Percentiles rank a stretch among this genome's conserved stretches.
These are phyloP conservation scores for Cladophialophora carrionii DNA, from an alignment of 2,329 filamentous ascomycete genomes.

Conservation along the genomic window DNA sequence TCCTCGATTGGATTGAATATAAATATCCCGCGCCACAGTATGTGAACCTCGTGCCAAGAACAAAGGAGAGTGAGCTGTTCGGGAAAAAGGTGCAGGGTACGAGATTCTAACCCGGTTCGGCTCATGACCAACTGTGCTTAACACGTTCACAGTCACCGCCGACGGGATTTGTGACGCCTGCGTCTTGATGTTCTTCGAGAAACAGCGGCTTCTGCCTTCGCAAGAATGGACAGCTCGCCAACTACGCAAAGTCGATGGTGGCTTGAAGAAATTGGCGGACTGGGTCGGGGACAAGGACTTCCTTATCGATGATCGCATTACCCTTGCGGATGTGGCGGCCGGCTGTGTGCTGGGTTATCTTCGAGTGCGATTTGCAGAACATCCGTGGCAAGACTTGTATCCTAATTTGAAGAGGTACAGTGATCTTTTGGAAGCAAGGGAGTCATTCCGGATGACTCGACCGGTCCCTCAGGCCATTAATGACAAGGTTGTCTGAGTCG, in stretches of 20 bases:
- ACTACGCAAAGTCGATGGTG: background rate
- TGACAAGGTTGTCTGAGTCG: background rate
- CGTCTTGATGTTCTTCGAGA: conserved; percentile 1
- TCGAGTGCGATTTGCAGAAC: background rate
- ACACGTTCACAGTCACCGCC: background rate
- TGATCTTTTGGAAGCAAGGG: background rate
- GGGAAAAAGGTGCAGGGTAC: background rate
- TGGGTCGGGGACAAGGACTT: background rate
- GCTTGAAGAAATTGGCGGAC: background rate
- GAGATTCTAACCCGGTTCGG: background rate
- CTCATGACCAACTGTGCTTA: background rate
- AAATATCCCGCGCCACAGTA: background rate
- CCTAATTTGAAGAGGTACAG: background rate
- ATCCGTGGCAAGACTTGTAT: background rate
- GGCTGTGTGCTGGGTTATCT: background rate
- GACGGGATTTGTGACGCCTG: background rate
- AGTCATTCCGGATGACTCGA: background rate
- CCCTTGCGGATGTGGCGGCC: background rate
- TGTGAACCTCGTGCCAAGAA: background rate
- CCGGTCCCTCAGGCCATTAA: background rate
- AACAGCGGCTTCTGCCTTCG: background rate
- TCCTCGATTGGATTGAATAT: background rate
- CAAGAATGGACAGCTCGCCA: background rate
- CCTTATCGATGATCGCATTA: background rate
- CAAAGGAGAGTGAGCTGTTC: background rate